Conservation (phyloP, 176 grass and related monocot genomes). For the Lolium multiflorum region DNA sequence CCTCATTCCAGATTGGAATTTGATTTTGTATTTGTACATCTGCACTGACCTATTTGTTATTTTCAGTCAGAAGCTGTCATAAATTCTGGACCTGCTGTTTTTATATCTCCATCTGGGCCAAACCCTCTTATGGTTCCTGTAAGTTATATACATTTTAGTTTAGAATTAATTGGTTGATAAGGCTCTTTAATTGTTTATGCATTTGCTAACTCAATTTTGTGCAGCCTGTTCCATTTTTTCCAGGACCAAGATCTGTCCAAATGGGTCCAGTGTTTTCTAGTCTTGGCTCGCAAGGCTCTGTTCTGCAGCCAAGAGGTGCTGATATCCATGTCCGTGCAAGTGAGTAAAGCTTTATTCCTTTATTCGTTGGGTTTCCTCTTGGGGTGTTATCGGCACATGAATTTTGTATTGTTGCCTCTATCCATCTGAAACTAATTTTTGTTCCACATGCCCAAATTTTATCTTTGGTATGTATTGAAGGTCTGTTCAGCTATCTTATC, state of each 20-base stretch:
- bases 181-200: slow-evolving; percentile 3
- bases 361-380: slow-evolving; percentile 22
- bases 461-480: neutral
- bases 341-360: slow-evolving; percentile 44
- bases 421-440: slow-evolving; percentile 9
- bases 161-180: slow-evolving; percentile 35
- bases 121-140: slow-evolving; percentile 99
- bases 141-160: slow-evolving; percentile 40
- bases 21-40: slow-evolving; percentile 27
- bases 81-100: slow-evolving; percentile 94
- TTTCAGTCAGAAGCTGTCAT: slow-evolving; percentile 85
- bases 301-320: slow-evolving; percentile 71
- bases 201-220: slow-evolving; percentile 50
- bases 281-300: slow-evolving; percentile 55
- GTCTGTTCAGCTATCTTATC: neutral
- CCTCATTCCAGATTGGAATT: slow-evolving; percentile 19
- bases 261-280: slow-evolving; percentile 71
- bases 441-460: slow-evolving; percentile 2
- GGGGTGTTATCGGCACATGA: neutral
- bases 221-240: slow-evolving; percentile 93
- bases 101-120: slow-evolving; percentile 89
- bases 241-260: slow-evolving; percentile 71
- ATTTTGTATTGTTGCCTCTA: slow-evolving; percentile 5
- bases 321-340: slow-evolving; percentile 74
- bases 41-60: slow-evolving; percentile 34